A percentile compares a stretch with the other conserved stretches of the same genome.
These are phyloP conservation scores for Helminthosporium solani DNA, from an alignment of 2,329 filamentous ascomycete genomes.

Conservation along the genomic window DNA sequence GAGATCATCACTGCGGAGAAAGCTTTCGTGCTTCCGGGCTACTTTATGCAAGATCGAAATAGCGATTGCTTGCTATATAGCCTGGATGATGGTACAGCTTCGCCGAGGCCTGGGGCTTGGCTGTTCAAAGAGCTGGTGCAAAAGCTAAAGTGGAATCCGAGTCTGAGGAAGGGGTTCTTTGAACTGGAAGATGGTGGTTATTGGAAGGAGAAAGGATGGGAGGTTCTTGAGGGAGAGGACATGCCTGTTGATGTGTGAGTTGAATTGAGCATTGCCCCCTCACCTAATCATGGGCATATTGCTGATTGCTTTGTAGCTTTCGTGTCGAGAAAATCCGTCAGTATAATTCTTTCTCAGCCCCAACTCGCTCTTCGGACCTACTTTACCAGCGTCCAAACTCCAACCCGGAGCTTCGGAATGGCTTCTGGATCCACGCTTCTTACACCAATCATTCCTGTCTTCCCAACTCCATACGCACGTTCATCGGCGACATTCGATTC, in stretches of 20 bases:
- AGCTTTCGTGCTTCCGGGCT: constrained; percentile 47
- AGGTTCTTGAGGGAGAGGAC: constrained; percentile 21
- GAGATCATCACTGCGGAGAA: constrained; percentile 59
- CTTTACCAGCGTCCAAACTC: constrained; percentile 12
- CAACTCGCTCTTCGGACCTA: constrained; percentile 19
- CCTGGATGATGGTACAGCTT: constrained; percentile 28
- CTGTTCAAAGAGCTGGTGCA: constrained; percentile 48
- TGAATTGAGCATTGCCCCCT: not conserved
- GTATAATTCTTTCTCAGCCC: constrained; percentile 49
- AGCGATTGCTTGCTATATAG: constrained; percentile 22
- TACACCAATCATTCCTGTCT: constrained; percentile 49
- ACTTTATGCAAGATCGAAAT: constrained; percentile 36
- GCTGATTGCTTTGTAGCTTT: constrained; percentile 32
- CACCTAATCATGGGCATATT: not conserved
- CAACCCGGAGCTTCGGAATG: constrained; percentile 24
- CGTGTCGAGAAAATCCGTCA: constrained; percentile 47
- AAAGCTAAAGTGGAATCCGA: constrained; percentile 50
- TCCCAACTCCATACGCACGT: constrained; percentile 41
- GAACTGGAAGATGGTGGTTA: constrained; percentile 38
- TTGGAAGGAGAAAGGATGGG: constrained; percentile 35
- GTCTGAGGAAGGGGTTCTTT: constrained; percentile 33
- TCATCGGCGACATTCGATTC: constrained; percentile 42
- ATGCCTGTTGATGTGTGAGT: constrained; percentile 45
- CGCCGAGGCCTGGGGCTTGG: constrained; percentile 40
- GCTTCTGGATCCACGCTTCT: constrained; percentile 45